Base-by-base conservation (phyloP, 768 basidiomycete species). In the Rhizopogon vulgaris region DNA sequence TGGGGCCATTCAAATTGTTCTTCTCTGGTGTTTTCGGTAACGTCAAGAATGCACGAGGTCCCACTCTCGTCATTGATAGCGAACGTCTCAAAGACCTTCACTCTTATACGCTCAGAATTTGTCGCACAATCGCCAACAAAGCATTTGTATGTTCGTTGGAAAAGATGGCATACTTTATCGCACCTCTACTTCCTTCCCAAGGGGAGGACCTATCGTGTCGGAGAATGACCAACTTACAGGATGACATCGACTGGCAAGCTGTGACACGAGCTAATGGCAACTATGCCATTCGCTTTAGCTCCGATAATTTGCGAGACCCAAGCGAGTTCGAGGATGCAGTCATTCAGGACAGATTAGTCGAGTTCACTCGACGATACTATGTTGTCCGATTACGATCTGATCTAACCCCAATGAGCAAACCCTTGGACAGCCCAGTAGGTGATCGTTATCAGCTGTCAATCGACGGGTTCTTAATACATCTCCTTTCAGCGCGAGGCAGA, bases 271-370 rank as follows among this genome's bases (percentile, higher is more conserved):
- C 78, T 3, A 80, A 76, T 7, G 67, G 72, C 42, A 67, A 74
- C 25, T 85, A 79, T 74, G 73, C 74, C 42, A 67, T 72, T 8
- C 73, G 77, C 3, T 71, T 90, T 22, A 55, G 60, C 55, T 71
- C 72, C 43, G 69, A 73, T 30, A 66, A 71, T 36, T 56, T 70
- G 27, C 62, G 49, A 49, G 52, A 56, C 15, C 48, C 57, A 15
- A 42, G 54, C 24, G 80, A 77, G 45, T 64, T 85, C 17, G 60
- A 74, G 46, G 86, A 90, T 59, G 78, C 82, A 24, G 70, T 93
- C 18, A 71, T 94, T 32, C 87, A 90, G 65, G 90, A 92, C 59
- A 75, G 88, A 52, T 75, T 73, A 69, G 78, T 80, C n/a, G 87
- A 88, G 61, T 87, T 84, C 59, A 89, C 87, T 2, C 73, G 84